Evolutionary conservation across 106 monocot genomes (phyloP), one percentile per base, ranked within the genome.

Genomic region (Phalaenopsis aphrodite): DNA sequence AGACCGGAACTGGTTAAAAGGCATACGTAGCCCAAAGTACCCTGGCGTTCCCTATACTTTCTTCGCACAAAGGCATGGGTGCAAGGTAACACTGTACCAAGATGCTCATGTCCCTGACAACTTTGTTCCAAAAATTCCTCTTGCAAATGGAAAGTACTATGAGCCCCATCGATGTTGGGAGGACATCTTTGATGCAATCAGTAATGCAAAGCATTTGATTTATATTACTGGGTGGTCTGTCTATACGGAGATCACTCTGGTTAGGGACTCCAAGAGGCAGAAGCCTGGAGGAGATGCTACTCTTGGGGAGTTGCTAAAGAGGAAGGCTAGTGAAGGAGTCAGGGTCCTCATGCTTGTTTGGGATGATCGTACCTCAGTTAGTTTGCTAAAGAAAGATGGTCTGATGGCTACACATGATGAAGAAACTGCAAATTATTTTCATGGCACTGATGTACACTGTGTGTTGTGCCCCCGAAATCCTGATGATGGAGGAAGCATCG

Each of bases 171-270:
- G 84, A 23, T 80, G 75, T 55, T 84, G 79, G 80, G 84, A 84
- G 76, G 84, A 84, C 24, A 66, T 84, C 18, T 84, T 80, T 18
- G 84, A 80, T 52, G 84, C 84, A 21, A 84, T 84, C 47, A 80
- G 52, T 21, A 76, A 67, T 76, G 84, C 84, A 38, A 45, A 76
- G 23, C 84, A 84, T 67, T 61, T 80, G 23, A 84, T 84, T 55
- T 84, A 84, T 79, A 80, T 84, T 15, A 83, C 83, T 24, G 83
- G 83, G 16, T 83, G 83, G 83, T 83, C 83, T 4, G 83, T 83
- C 10, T 83, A 83, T 55, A 73, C 83, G 9, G 83, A 78, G 77
- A 83, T 83, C 55, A 72, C 78, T 78, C 56, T 83, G 12, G 24
- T 83, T 7, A 83, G 83, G 68, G 83, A 83, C 36, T 78, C 57